Evolutionary conservation across 2,329 filamentous ascomycete genomes (phyloP).

Genomic region (Pyrenochaeta sp.): DNA sequence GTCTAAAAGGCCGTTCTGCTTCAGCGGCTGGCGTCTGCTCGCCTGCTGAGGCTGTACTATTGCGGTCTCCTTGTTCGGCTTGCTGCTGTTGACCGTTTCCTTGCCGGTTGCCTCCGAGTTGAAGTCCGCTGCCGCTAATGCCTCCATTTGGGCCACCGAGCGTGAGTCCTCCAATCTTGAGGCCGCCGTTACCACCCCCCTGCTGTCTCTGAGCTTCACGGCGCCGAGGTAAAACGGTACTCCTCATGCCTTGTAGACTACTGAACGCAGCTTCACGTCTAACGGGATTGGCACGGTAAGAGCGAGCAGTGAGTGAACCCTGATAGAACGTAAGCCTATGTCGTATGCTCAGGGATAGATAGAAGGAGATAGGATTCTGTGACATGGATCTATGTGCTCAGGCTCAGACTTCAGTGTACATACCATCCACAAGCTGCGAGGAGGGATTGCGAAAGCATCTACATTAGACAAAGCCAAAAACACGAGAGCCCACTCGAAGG

Average conservation of each 20-base stretch:
- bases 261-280: conserved; percentile 11
- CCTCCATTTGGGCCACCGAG: conserved; percentile 42
- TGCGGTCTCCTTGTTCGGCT: conserved; percentile 2
- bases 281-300: conserved; percentile 21
- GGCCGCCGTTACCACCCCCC: conserved; percentile 22
- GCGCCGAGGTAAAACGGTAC: conserved; percentile 3
- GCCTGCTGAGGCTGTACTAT: conserved; percentile 13
- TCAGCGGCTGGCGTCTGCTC: conserved; percentile 12
- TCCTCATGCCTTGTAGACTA: neutral
- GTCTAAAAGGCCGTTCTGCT: conserved; percentile 5
- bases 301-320: conserved; percentile 21
- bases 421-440: conserved; percentile 31
- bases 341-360: neutral
- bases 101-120: conserved; percentile 25
- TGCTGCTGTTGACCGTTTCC: conserved; percentile 17
- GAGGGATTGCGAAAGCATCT: conserved; percentile 28
- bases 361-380: neutral
- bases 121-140: conserved; percentile 32
- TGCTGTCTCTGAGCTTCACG: conserved; percentile 13
- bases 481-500: conserved; percentile 22
- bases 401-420: conserved; percentile 5
- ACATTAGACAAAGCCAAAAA: conserved; percentile 33
- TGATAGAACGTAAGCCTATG: conserved; percentile 7
- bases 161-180: conserved; percentile 41
- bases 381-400: neutral